phyloP scores from a whole-genome alignment of 345 rosid genomes.

The Hibiscus mutabilis region DNA sequence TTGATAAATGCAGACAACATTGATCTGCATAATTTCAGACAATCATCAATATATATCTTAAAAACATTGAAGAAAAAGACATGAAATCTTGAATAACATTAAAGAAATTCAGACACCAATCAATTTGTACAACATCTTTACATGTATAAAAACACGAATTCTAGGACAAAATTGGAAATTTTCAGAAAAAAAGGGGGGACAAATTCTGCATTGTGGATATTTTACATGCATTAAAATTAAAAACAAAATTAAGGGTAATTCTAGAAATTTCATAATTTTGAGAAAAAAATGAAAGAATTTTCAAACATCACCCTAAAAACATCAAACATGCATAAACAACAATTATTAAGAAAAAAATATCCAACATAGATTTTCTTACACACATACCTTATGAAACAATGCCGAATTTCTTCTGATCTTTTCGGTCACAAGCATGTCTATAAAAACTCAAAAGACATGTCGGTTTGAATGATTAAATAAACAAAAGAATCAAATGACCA shows the following conservation, averaged over 20 bases:
- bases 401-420: neutral
- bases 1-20: slow-evolving; percentile 58
- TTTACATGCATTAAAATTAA: neutral
- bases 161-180: neutral
- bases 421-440: neutral
- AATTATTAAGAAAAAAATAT: neutral
- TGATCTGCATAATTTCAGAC: slow-evolving; percentile 42
- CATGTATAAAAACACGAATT: neutral
- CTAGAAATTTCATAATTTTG: neutral
- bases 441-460: neutral
- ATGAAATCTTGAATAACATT: too few relatives aligned
- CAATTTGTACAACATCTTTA: neutral
- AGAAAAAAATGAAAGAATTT: neutral
- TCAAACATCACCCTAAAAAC: neutral
- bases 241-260: neutral
- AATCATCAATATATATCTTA: neutral
- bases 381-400: slow-evolving; percentile 27
- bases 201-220: neutral
- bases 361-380: neutral
- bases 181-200: neutral
- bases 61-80: neutral
- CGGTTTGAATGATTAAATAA: neutral
- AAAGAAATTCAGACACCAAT: neutral
- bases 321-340: neutral
- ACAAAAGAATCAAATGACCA: neutral